phyloP scores from a whole-genome alignment of 2,329 filamentous ascomycete genomes.

The Pseudogymnoascus sp. region DNA sequence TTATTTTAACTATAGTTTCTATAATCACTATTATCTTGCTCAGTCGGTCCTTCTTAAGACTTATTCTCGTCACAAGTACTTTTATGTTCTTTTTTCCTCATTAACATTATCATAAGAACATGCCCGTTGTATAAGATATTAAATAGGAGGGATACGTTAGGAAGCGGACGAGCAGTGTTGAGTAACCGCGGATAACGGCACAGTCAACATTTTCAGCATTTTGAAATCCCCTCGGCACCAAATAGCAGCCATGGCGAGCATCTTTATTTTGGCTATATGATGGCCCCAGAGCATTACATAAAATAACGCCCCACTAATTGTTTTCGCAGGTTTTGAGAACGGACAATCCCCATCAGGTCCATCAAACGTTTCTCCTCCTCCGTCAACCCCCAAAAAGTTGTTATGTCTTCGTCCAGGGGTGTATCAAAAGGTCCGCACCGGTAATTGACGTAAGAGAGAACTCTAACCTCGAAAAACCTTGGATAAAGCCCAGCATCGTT shows the following conservation, averaged over 20 bases:
- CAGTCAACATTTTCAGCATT: neutral
- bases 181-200: neutral
- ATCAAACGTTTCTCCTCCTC: conserved; percentile 21
- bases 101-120: neutral
- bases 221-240: neutral
- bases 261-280: neutral
- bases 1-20: neutral
- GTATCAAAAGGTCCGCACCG: conserved; percentile 16
- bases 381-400: conserved; percentile 16
- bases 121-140: neutral
- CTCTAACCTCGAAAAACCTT: conserved; percentile 21
- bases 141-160: neutral
- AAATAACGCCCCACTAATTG: too few relatives aligned
- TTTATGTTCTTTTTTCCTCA: neutral
- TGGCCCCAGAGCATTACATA: neutral
- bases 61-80: neutral
- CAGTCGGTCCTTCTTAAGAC: too few relatives aligned
- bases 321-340: too few relatives aligned
- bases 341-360: conserved; percentile 16
- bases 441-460: conserved; percentile 15
- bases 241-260: neutral
- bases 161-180: neutral
- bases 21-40: neutral
- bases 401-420: conserved; percentile 13
- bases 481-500: conserved; percentile 21